A percentile compares a stretch with the other conserved stretches of the same genome.
Evolutionary conservation across 768 basidiomycete species (phyloP).

Genomic region (Harrya chromipes): DNA sequence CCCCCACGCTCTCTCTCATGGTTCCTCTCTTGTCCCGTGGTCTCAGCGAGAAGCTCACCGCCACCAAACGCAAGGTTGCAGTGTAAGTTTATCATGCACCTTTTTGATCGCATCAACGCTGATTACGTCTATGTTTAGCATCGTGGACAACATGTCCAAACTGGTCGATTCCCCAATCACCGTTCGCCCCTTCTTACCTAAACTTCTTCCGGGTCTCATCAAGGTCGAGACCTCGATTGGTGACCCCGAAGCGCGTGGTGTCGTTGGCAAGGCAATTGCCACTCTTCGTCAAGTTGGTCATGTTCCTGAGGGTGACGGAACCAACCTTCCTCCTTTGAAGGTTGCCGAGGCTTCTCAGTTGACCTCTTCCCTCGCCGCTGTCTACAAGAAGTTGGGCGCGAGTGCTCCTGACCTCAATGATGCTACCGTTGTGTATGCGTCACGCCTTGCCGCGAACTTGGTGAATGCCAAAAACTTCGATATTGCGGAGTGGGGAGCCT

Average conservation of each 20-base stretch:
- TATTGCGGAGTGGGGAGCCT: constrained; percentile 78
- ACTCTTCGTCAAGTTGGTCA: constrained; percentile 96
- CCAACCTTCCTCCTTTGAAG: constrained; percentile 86
- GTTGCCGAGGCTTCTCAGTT: constrained; percentile 67
- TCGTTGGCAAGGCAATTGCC: constrained; percentile 86
- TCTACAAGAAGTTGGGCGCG: constrained; percentile 84
- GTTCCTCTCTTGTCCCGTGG: constrained; percentile 94
- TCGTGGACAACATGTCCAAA: constrained; percentile 98
- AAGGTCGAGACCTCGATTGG: constrained; percentile 94
- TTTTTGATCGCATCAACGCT: constrained; percentile 14
- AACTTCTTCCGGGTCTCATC: constrained; percentile 90
- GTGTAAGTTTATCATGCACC: constrained; percentile 56
- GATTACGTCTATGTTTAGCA: constrained; percentile 45
- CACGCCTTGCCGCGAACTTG: constrained; percentile 80
- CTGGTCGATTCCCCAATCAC: constrained; percentile 93
- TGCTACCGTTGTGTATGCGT: constrained; percentile 62
- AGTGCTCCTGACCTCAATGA: constrained; percentile 56
- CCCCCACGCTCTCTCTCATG: constrained; percentile 95
- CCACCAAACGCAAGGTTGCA: constrained; percentile 96
- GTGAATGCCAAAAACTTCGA: constrained; percentile 93
- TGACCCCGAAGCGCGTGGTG: constrained; percentile 96
- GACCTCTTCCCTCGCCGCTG: constrained; percentile 58
- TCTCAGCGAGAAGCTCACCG: constrained; percentile 90
- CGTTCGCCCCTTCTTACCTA: constrained; percentile 95
- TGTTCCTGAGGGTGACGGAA: constrained; percentile 83